phyloP scores from a whole-genome alignment of 495 filamentous ascomycete species.

The Talaromyces stipitatus region DNA sequence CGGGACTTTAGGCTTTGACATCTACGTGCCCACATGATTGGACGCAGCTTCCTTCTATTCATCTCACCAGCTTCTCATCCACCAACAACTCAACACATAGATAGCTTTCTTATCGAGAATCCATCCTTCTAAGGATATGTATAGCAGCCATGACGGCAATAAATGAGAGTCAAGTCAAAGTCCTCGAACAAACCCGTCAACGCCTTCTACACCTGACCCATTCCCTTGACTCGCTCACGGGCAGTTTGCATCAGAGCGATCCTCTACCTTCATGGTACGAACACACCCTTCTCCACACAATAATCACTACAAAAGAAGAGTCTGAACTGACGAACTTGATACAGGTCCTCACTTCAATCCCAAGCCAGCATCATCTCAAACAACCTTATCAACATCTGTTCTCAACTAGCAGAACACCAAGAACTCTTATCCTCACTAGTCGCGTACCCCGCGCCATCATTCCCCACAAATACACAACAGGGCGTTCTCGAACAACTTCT shows the following conservation, averaged over 20 bases:
- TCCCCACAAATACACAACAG: constrained; percentile 64
- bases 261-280: constrained; percentile 54
- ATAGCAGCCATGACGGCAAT: constrained; percentile 16
- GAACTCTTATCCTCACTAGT: constrained; percentile 54
- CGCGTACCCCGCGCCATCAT: constrained; percentile 68
- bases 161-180: constrained; percentile 55
- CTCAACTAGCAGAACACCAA: constrained; percentile 48
- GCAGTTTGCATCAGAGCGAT: constrained; percentile 43
- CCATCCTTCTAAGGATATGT: not conserved
- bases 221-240: constrained; percentile 56
- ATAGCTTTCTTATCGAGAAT: not conserved
- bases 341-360: constrained; percentile 60
- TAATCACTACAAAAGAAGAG: constrained; percentile 9
- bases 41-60: not conserved
- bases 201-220: constrained; percentile 60
- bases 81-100: not conserved
- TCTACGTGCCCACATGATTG: constrained; percentile 4
- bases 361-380: constrained; percentile 57
- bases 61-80: not conserved
- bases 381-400: constrained; percentile 52
- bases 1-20: not conserved
- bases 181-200: constrained; percentile 67
- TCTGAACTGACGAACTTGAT: constrained; percentile 25
- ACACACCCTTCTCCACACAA: constrained; percentile 7
- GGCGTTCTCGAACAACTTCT: constrained; percentile 54